Base-by-base conservation (phyloP, 1,139 yeast species). In the Wickerhamiella infanticola region DNA sequence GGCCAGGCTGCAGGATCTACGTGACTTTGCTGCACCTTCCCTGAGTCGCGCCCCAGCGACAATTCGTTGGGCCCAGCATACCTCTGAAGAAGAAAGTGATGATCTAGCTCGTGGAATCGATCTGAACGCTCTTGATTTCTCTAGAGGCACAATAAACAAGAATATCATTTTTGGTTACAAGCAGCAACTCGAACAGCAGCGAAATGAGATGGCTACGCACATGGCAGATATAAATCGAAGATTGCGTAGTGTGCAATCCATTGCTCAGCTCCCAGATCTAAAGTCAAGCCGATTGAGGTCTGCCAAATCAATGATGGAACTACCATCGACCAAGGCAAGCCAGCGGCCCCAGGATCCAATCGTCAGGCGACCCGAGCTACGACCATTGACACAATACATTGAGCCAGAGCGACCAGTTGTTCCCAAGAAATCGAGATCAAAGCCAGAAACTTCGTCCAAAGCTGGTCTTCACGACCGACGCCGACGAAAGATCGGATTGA, bases 371-470 rank as follows among this genome's bases (percentile, higher is more conserved):
- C 35, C 23, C 13, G 36, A 35, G 11, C 42, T 38, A 26, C 47
- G 57, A 3, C 56, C 55, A 3, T 26, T 54, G 29, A 53, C 57
- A 5, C 50, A 51, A 13, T 54, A 54, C 39, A 46, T 48, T 3
- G 56, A 53, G 40, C 53, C 53, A 9, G 41, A 39, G 9, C 35
- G 37, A 35, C 36, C 35, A 6, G 39, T 38, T 25, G 24, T 18
- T 13, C 27, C 38, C 23, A 29, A 18, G 31, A 24, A 31, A 25
- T 24, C 29, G 24, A 3, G 23, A 24, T 39, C 41, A 4, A 24
- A 25, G 24, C 18, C 24, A 4, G 26, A 23, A 4, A 3, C 7
- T 35, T 25, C n/a, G 25, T 4, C n/a, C 26, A 24, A 26, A 36
- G 42, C 23, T 13, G 47, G 38, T 9, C 26, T 25, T 6, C 39